These are phyloP conservation scores for Collybia sp. DNA, from an alignment of 768 basidiomycete genomes.

Conservation along the genomic window DNA sequence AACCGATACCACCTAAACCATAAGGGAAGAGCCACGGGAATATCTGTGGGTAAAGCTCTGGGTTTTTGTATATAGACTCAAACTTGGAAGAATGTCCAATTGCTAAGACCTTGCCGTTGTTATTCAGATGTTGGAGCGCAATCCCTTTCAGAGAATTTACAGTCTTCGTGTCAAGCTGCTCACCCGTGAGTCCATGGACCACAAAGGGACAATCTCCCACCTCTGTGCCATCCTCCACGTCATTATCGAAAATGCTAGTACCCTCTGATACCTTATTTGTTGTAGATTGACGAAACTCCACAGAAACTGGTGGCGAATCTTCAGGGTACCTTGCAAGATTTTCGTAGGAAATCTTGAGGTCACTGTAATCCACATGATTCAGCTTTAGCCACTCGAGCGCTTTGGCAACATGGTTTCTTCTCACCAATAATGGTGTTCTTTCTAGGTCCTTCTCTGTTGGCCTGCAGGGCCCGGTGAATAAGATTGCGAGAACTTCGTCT, in stretches of 20 bases:
- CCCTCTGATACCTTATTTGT: slow-evolving; percentile 16
- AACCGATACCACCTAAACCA: slow-evolving; percentile 19
- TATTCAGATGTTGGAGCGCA: slow-evolving; percentile 21
- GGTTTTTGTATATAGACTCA: slow-evolving; percentile 24
- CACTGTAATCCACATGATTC: slow-evolving; percentile 27
- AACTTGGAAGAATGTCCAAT: slow-evolving; percentile 18
- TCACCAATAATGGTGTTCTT: slow-evolving; percentile 20
- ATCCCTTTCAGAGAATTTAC: slow-evolving; percentile 11
- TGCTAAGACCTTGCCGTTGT: slow-evolving; percentile 15
- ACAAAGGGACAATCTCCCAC: slow-evolving; percentile 28
- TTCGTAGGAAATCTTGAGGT: slow-evolving; percentile 21
- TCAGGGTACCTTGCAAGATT: slow-evolving; percentile 18
- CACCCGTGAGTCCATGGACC: slow-evolving; percentile 29
- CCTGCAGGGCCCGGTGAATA: too few species aligned
- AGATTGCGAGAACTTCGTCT: too few species aligned
- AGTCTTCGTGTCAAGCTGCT: slow-evolving; percentile 13
- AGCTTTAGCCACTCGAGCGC: slow-evolving; percentile 30
- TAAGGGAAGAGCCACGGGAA: slow-evolving; percentile 41
- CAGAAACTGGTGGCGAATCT: slow-evolving; percentile 14
- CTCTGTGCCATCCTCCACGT: slow-evolving; percentile 20
- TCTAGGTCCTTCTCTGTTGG: too few species aligned
- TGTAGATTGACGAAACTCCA: slow-evolving; percentile 14
- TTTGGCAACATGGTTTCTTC: slow-evolving; percentile 12
- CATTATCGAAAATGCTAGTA: slow-evolving; percentile 19
- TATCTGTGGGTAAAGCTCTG: slow-evolving; percentile 30